phyloP scores from a whole-genome alignment of 1,284 basidiomycete genomes.

The Heterobasidion annosum region DNA sequence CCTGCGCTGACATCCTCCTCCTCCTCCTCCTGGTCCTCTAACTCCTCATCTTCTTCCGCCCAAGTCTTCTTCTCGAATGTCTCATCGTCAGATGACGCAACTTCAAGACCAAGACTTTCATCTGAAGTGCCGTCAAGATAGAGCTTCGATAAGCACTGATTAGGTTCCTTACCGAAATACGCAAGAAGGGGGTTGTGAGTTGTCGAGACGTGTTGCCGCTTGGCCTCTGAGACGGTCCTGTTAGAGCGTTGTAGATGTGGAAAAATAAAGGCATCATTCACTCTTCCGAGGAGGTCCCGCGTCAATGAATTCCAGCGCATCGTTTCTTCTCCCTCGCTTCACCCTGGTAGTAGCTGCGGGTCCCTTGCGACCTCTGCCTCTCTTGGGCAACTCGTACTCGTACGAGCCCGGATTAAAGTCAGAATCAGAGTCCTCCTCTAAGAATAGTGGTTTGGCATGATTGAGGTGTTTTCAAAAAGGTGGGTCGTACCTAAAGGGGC shows the following conservation, averaged over 20 bases:
- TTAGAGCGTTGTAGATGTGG: no score
- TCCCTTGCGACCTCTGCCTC: constrained; percentile 17
- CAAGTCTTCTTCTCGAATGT: background rate
- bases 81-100: constrained; percentile 8
- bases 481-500: constrained; percentile 6
- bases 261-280: background rate
- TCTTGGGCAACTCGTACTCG: constrained; percentile 23
- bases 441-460: background rate
- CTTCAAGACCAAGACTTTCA: constrained; percentile 7
- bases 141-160: no score
- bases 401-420: constrained; percentile 43
- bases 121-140: constrained; percentile 2
- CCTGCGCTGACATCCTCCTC: constrained; percentile 2
- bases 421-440: constrained; percentile 39
- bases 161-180: constrained; percentile 12
- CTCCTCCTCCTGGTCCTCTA: constrained; percentile 9
- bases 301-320: background rate
- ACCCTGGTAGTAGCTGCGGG: background rate
- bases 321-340: constrained; percentile 4
- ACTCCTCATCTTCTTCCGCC: constrained; percentile 5
- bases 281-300: background rate
- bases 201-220: constrained; percentile 1
- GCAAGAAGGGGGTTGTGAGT: constrained; percentile 14
- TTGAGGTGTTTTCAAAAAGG: background rate
- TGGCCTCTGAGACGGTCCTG: background rate